Conservation (phyloP, 1,284 basidiomycete genomes). For the Marasmius tenuissimus region DNA sequence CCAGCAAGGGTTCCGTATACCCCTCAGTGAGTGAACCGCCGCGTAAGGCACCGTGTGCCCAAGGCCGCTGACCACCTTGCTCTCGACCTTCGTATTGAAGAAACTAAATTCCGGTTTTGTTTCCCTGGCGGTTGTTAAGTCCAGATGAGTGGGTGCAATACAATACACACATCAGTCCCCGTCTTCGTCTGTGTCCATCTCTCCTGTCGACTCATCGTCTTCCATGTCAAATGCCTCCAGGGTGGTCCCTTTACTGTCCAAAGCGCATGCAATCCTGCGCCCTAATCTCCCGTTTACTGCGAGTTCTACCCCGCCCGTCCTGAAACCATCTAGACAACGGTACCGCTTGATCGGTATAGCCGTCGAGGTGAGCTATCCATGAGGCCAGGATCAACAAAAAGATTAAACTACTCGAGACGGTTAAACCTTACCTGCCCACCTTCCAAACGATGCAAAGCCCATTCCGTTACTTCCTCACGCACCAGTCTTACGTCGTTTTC, state of each 20-base stretch:
- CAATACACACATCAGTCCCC: constrained; percentile 2
- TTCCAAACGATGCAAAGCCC: constrained; percentile 53
- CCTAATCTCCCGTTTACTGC: constrained; percentile 74
- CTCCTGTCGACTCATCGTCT: constrained; percentile 56
- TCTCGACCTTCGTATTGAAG: no score
- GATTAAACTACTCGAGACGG: not conserved
- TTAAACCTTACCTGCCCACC: constrained; percentile 46
- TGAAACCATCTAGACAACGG: constrained; percentile 54
- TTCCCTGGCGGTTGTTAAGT: no score
- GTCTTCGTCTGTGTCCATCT: constrained; percentile 36
- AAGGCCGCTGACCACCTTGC: no score
- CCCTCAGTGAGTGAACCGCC: no score
- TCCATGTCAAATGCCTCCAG: constrained; percentile 80
- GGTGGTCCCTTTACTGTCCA: constrained; percentile 58
- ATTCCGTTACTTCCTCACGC: constrained; percentile 63
- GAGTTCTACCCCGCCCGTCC: constrained; percentile 51
- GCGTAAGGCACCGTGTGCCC: no score
- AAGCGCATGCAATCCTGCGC: constrained; percentile 71
- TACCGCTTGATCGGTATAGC: constrained; percentile 56
- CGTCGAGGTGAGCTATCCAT: constrained; percentile 46
- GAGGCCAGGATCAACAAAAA: constrained; percentile 20
- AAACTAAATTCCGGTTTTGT: no score
- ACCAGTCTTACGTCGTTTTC: constrained; percentile 50
- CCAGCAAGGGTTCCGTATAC: no score
- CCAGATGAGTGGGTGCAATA: no score